Conservation (phyloP, 2,329 filamentous ascomycete genomes). For the Camillea tinctor region DNA sequence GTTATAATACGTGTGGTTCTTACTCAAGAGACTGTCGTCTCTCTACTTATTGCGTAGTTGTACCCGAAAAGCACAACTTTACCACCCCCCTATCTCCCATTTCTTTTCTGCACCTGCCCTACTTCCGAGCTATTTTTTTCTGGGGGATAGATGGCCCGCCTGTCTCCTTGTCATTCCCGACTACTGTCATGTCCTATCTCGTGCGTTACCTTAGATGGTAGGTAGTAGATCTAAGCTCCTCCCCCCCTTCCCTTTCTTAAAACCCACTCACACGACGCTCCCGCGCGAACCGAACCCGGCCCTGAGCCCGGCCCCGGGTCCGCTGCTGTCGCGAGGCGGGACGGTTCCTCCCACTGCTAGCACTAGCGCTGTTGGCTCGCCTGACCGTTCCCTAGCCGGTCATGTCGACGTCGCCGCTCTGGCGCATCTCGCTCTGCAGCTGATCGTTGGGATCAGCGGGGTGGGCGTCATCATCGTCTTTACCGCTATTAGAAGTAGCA, state of each 20-base stretch:
- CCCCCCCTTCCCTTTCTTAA: too few relatives aligned
- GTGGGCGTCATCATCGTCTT: conserved; percentile 16
- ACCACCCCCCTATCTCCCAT: background rate
- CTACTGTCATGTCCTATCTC: too few relatives aligned
- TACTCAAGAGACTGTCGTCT: background rate
- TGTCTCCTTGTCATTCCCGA: too few relatives aligned
- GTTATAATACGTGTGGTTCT: background rate
- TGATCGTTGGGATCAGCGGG: conserved; percentile 50
- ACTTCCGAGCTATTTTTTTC: background rate
- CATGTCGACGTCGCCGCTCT: conserved; percentile 59
- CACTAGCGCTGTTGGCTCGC: background rate
- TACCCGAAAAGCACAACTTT: background rate
- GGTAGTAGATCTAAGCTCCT: too few relatives aligned
- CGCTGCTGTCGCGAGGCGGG: too few relatives aligned
- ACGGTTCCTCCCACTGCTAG: too few relatives aligned
- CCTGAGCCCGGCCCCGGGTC: background rate
- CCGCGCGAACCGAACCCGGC: too few relatives aligned
- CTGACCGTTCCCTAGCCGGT: conserved; percentile 42
- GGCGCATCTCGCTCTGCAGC: conserved; percentile 54
- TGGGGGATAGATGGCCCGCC: too few relatives aligned
- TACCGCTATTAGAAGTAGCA: too few relatives aligned
- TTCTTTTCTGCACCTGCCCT: background rate
- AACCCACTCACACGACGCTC: too few relatives aligned
- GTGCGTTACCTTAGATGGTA: too few relatives aligned
- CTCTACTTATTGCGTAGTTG: background rate